Base-by-base conservation (phyloP, 352 stramenopile species). In the Vaucheria bursata region DNA sequence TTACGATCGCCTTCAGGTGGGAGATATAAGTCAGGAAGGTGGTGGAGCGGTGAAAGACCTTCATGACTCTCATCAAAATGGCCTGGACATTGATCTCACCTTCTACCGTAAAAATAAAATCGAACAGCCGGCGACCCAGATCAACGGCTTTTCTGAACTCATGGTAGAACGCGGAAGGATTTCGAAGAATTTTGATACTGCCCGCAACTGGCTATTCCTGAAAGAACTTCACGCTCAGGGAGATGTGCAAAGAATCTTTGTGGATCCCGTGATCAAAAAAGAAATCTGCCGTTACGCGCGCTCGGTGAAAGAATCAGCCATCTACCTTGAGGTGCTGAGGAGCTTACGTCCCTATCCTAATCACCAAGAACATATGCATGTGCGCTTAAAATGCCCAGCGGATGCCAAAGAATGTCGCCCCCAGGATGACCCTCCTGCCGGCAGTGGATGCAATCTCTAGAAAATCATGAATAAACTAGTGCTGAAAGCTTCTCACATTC, bases 351-450 rank as follows among this genome's bases (percentile, higher is more conserved):
- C 18, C 25, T 25, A 59, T 18, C 18, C 45, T 18, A 59, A 59
- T 59, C 45, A 59, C 45, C 45, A 59, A 59, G 45, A 59, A 18
- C 45, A 59, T 59, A 59, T 59, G 12, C 45, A 59, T 59, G 45
- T 59, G 12, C 45, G 45, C 45, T 59, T 59, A 25, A 18, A 25
- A 18, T 59, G 45, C 45, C 45, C 45, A 25, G 12, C 45, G 45
- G 45, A 25, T 25, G 25, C 18, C 25, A 59, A 59, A 18, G 25
- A 25, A 59, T 59, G 45, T 59, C 12, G 18, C 45, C 45, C 45
- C 18, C 45, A 59, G 25, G 45, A 25, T 25, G 45, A 59, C 25
- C 45, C 45, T 59, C 45, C 45, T 18, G 12, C 45, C 18, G 45
- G 45, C 45, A 18, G 12, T 18, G 45, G 45, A 18, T 59, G 45